Conservation (phyloP, 2,329 filamentous ascomycete species). For the Penicillium brasilianum region DNA sequence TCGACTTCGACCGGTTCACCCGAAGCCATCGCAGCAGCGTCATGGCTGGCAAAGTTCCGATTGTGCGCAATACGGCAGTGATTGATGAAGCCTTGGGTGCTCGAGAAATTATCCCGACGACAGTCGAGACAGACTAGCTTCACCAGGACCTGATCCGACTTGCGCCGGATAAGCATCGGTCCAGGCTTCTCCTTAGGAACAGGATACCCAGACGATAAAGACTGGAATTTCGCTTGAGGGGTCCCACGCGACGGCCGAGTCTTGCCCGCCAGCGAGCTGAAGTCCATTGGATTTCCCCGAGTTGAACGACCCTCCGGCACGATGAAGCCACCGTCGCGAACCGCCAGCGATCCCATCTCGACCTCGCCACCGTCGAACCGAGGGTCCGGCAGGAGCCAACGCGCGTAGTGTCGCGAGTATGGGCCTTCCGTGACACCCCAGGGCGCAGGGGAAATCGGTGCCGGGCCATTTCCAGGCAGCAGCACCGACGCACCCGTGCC, state of each 20-base stretch:
- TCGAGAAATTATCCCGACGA: slow-evolving; percentile 87
- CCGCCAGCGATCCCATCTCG: slow-evolving; percentile 34
- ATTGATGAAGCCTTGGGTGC: slow-evolving; percentile 96
- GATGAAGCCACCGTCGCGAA: slow-evolving; percentile 44
- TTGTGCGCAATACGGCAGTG: slow-evolving; percentile 96
- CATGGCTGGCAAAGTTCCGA: slow-evolving; percentile 92
- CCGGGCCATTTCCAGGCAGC: slow-evolving; percentile 64
- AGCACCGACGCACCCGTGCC: slow-evolving; percentile 75
- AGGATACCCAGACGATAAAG: slow-evolving; percentile 72
- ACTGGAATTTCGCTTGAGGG: slow-evolving; percentile 68
- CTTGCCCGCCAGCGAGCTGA: slow-evolving; percentile 56
- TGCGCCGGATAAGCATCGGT: slow-evolving; percentile 82
- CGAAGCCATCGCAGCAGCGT: slow-evolving; percentile 86
- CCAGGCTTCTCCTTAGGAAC: slow-evolving; percentile 80
- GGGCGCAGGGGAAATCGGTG: slow-evolving; percentile 79
- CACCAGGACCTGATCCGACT: slow-evolving; percentile 79
- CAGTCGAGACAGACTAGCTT: slow-evolving; percentile 91
- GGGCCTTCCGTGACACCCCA: slow-evolving; percentile 92
- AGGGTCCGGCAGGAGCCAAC: slow-evolving; percentile 90
- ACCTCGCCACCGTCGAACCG: slow-evolving; percentile 73
- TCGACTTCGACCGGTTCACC: slow-evolving; percentile 80
- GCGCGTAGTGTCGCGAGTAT: slow-evolving; percentile 91
- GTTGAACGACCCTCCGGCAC: slow-evolving; percentile 75
- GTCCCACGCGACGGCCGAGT: slow-evolving; percentile 63
- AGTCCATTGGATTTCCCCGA: slow-evolving; percentile 72